These are phyloP conservation scores for Avicennia marina DNA, from an alignment of 257 asterid genomes.

Conservation along the genomic window DNA sequence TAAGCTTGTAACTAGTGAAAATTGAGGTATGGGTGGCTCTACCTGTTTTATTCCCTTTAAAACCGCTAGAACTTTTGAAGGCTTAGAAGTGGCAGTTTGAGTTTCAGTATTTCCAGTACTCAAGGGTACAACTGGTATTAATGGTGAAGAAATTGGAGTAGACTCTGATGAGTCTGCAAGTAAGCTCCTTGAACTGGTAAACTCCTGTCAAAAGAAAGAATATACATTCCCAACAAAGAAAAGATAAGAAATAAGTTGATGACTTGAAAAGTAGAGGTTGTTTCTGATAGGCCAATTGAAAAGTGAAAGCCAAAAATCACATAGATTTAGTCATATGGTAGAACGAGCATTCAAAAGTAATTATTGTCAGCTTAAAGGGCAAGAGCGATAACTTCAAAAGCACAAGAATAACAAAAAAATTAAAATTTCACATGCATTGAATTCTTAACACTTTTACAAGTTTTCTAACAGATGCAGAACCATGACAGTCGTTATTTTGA, in stretches of 20 bases:
- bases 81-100: constrained; percentile 53
- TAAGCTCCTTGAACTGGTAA: constrained; percentile 66
- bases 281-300: too few species aligned
- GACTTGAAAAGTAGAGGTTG: neutral
- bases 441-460: too few species aligned
- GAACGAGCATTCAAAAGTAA: too few species aligned
- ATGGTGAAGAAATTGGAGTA: constrained; percentile 78
- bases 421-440: too few species aligned
- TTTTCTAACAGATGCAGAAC: too few species aligned
- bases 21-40: constrained; percentile 9
- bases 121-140: constrained; percentile 58
- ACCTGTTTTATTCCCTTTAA: constrained; percentile 89
- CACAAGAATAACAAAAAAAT: too few species aligned
- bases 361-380: too few species aligned
- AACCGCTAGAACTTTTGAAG: constrained; percentile 74
- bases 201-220: constrained; percentile 43
- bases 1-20: neutral
- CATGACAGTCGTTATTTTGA: too few species aligned
- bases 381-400: too few species aligned
- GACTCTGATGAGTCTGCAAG: constrained; percentile 56
- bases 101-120: constrained; percentile 58
- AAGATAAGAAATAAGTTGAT: constrained; percentile 5
- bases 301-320: too few species aligned
- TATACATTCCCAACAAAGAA: neutral
- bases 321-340: too few species aligned